Conservation (phyloP, 2,329 filamentous ascomycete species). For the Fusarium oligoseptatum region DNA sequence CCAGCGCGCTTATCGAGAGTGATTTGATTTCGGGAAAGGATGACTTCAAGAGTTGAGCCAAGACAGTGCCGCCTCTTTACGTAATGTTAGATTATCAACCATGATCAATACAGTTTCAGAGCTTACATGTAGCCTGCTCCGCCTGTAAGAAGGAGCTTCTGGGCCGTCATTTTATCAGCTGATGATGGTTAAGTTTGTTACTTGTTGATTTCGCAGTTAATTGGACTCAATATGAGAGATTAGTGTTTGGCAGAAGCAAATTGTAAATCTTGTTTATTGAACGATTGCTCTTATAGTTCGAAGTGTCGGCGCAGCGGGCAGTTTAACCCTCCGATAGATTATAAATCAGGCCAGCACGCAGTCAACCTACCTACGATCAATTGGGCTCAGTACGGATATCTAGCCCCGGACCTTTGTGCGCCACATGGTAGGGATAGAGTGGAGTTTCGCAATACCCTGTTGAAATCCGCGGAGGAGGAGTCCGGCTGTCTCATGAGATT, state of each 20-base stretch:
- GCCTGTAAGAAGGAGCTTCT: not conserved
- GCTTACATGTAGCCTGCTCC: not conserved
- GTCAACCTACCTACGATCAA: too few species aligned
- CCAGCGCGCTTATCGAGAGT: constrained; percentile 38
- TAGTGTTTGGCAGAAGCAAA: not conserved
- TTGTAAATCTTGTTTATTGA: not conserved
- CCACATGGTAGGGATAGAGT: too few species aligned
- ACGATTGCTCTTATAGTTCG: not conserved
- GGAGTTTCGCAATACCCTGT: too few species aligned
- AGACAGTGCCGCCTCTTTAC: constrained; percentile 44
- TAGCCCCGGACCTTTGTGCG: too few species aligned
- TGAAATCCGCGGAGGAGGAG: too few species aligned
- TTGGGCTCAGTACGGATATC: too few species aligned
- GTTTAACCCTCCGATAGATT: not conserved
- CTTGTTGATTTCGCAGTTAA: not conserved
- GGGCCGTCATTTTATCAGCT: not conserved
- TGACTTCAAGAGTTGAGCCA: constrained; percentile 41
- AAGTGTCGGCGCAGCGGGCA: not conserved
- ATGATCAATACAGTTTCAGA: not conserved
- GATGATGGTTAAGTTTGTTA: not conserved
- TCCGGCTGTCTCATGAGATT: not conserved
- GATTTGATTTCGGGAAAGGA: constrained; percentile 30
- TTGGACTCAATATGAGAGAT: not conserved
- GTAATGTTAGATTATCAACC: not conserved
- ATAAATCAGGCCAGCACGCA: not conserved